phyloP scores from a whole-genome alignment of 768 basidiomycete genomes.

The Tulasnella sp. region DNA sequence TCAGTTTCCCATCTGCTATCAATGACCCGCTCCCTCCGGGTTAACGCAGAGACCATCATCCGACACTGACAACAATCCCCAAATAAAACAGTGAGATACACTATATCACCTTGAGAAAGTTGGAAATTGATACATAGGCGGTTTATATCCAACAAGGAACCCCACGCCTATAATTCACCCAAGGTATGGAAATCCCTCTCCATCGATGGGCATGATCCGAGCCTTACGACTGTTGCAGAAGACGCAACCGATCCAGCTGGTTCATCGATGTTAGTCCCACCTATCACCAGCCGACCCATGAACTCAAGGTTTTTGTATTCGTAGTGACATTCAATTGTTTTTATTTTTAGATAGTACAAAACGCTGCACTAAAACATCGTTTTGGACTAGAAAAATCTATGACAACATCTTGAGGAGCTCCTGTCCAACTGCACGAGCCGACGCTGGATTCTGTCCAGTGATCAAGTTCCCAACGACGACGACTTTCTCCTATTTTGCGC shows the following conservation, averaged over 20 bases:
- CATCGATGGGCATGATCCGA: too few species aligned
- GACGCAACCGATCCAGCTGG: too few species aligned
- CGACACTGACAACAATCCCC: conserved; percentile 2
- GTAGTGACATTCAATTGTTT: too few species aligned
- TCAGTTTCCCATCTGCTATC: background rate
- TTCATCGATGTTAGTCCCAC: too few species aligned
- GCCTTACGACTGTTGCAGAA: too few species aligned
- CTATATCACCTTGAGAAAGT: background rate
- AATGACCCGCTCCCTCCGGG: background rate
- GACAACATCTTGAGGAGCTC: background rate
- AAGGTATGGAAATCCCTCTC: too few species aligned
- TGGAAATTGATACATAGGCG: background rate
- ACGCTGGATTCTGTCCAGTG: conserved; percentile 16
- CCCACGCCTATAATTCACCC: too few species aligned
- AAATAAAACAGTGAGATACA: conserved; percentile 11
- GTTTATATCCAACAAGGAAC: conserved; percentile 1
- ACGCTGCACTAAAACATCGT: too few species aligned
- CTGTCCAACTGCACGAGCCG: conserved; percentile 5
- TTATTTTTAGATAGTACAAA: too few species aligned
- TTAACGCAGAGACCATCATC: background rate
- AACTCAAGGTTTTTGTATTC: too few species aligned
- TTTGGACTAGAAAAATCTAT: too few species aligned
- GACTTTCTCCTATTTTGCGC: background rate
- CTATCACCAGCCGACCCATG: too few species aligned
- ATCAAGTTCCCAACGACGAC: conserved; percentile 14